phyloP scores from a whole-genome alignment of 805 yeast species.

The Metschnikowia peoriensis region DNA sequence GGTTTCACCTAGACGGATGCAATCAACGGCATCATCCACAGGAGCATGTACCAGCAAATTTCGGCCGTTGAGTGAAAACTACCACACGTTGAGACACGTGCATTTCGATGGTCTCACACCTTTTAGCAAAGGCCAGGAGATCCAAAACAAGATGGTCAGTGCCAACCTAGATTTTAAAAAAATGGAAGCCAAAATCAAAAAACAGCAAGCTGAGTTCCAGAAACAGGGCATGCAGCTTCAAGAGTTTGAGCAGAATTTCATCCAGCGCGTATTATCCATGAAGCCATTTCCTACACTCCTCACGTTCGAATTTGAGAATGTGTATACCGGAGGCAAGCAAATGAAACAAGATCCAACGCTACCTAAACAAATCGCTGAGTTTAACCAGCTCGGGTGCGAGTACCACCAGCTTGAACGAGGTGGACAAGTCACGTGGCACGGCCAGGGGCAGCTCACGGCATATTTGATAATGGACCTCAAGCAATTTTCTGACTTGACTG shows the following conservation, averaged over 20 bases:
- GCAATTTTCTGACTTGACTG: constrained; percentile 53
- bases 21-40: constrained; percentile 4
- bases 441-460: constrained; percentile 89
- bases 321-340: constrained; percentile 90
- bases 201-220: constrained; percentile 37
- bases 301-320: constrained; percentile 82
- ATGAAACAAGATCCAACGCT: constrained; percentile 53
- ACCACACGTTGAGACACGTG: constrained; percentile 37
- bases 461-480: constrained; percentile 70
- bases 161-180: constrained; percentile 58
- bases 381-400: constrained; percentile 45
- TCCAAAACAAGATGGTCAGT: constrained; percentile 56
- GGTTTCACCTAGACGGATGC: constrained; percentile 12
- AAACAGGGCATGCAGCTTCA: constrained; percentile 41
- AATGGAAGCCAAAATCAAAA: constrained; percentile 47
- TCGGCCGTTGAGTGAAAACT: constrained; percentile 31
- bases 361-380: constrained; percentile 24
- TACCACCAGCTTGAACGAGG: constrained; percentile 85
- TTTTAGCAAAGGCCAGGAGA: constrained; percentile 47
- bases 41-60: constrained; percentile 23
- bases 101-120: constrained; percentile 43
- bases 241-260: constrained; percentile 46
- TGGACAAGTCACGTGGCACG: constrained; percentile 96
- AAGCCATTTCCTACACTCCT: constrained; percentile 67
- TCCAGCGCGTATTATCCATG: constrained; percentile 39